These are phyloP conservation scores for Petunia hybrid DNA, from an alignment of 305 asterid species.

Conservation along the genomic window DNA sequence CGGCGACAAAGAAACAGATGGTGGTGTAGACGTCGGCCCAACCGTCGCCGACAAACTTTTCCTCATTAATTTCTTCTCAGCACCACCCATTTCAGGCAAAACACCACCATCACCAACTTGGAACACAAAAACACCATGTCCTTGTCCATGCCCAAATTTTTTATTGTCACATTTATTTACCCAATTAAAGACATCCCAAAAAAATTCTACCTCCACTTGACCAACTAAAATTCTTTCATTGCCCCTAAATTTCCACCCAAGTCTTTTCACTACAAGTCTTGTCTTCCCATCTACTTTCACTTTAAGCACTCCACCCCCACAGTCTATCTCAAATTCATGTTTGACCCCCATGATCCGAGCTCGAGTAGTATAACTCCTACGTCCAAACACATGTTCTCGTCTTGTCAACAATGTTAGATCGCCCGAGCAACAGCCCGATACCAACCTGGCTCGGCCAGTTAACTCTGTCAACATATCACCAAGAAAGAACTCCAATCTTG, in stretches of 20 bases:
- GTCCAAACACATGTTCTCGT: slow-evolving; percentile 51
- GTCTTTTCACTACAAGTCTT: slow-evolving; percentile 42
- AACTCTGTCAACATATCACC: slow-evolving; percentile 42
- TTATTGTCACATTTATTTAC: slow-evolving; percentile 29
- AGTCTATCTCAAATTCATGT: slow-evolving; percentile 46
- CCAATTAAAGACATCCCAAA: slow-evolving; percentile 55
- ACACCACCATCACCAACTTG: slow-evolving; percentile 48
- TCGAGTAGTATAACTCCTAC: slow-evolving; percentile 37
- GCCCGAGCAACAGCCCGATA: slow-evolving; percentile 22
- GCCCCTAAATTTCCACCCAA: slow-evolving; percentile 51
- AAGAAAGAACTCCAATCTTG: slow-evolving; percentile 42
- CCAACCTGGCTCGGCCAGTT: slow-evolving; percentile 32
- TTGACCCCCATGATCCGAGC: slow-evolving; percentile 42
- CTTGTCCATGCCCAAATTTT: slow-evolving; percentile 38
- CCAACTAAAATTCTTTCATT: slow-evolving; percentile 45
- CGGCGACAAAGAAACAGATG: slow-evolving; percentile 28
- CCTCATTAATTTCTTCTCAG: slow-evolving; percentile 48
- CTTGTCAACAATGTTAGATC: slow-evolving; percentile 38
- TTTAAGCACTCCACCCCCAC: slow-evolving; percentile 46
- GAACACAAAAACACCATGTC: slow-evolving; percentile 48
- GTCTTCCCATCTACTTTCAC: slow-evolving; percentile 46
- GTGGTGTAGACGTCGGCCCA: not conserved
- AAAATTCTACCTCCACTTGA: slow-evolving; percentile 46
- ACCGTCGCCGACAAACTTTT: slow-evolving; percentile 41
- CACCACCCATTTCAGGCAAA: slow-evolving; percentile 53